Percentiles rank a stretch among this genome's conserved stretches.
These are phyloP conservation scores for Naganishia liquefaciens DNA, from an alignment of 1,284 basidiomycete genomes.

Conservation along the genomic window DNA sequence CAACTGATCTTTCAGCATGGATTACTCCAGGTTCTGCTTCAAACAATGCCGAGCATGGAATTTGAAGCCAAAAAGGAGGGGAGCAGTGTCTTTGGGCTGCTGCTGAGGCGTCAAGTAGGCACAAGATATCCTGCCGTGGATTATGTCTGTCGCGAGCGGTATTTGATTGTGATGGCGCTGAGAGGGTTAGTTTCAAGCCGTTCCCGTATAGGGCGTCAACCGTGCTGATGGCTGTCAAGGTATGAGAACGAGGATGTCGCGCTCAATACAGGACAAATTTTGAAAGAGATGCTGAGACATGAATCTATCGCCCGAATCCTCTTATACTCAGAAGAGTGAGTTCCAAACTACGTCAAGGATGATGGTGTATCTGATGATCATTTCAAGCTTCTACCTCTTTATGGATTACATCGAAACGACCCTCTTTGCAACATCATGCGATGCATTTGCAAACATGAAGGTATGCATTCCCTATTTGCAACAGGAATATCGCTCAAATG, in stretches of 20 bases:
- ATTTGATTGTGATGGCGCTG: conserved; percentile 84
- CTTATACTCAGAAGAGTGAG: conserved; percentile 88
- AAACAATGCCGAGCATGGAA: conserved; percentile 81
- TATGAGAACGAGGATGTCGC: conserved; percentile 95
- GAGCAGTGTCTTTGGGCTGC: conserved; percentile 92
- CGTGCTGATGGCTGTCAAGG: conserved; percentile 41
- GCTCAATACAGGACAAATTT: conserved; percentile 95
- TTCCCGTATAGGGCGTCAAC: not conserved
- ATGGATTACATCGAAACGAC: conserved; percentile 96
- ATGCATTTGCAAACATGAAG: conserved; percentile 95
- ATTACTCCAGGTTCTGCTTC: conserved; percentile 76
- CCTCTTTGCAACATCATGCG: conserved; percentile 96
- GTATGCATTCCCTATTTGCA: conserved; percentile 40
- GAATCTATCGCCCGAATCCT: conserved; percentile 88
- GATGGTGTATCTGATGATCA: not conserved
- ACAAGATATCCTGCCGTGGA: conserved; percentile 92
- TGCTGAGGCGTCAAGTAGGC: conserved; percentile 93
- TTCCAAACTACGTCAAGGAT: conserved; percentile 32
- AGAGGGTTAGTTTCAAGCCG: conserved; percentile 55
- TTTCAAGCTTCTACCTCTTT: conserved; percentile 85
- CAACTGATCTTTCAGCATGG: conserved; percentile 94
- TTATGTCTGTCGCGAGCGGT: conserved; percentile 78
- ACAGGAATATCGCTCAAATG: not conserved
- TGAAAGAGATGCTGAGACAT: conserved; percentile 94
- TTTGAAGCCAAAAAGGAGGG: conserved; percentile 93